phyloP scores from a whole-genome alignment of 306 rosid genomes.

The Calophaca sinica region DNA sequence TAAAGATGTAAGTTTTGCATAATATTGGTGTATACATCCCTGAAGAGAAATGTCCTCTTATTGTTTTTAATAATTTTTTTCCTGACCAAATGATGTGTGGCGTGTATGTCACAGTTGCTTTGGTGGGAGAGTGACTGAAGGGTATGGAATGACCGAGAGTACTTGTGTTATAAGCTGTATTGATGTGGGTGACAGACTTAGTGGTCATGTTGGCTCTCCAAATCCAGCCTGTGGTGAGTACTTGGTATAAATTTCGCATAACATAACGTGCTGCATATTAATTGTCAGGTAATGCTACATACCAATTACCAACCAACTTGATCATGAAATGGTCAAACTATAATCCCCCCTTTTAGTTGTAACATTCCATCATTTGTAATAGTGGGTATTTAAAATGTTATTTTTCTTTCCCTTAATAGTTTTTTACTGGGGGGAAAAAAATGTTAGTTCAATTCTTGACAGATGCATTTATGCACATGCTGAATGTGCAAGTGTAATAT shows the following conservation, averaged over 20 bases:
- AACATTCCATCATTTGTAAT: conserved; percentile 23
- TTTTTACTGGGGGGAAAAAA: background rate
- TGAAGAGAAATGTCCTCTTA: conserved; percentile 9
- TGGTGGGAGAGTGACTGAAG: conserved; percentile 82
- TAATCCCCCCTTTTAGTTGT: conserved; percentile 10
- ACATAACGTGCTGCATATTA: conserved; percentile 35
- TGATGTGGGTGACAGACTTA: conserved; percentile 66
- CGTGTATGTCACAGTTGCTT: conserved; percentile 72
- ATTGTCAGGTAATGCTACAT: background rate
- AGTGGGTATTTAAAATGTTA: conserved; percentile 1
- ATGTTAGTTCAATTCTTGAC: conserved; percentile 16
- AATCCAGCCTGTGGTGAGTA: conserved; percentile 95
- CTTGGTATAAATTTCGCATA: conserved; percentile 33
- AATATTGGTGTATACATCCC: conserved; percentile 36
- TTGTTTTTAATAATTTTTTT: background rate
- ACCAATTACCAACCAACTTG: conserved; percentile 36
- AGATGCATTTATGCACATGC: conserved; percentile 28
- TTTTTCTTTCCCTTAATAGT: background rate
- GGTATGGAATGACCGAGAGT: conserved; percentile 99
- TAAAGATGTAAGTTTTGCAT: conserved; percentile 77
- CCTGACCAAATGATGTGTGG: conserved; percentile 41
- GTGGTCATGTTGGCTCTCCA: conserved; percentile 97
- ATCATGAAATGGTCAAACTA: conserved; percentile 20
- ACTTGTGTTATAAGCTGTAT: conserved; percentile 82
- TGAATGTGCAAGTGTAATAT: conserved; percentile 19